Percentiles rank a stretch among this genome's conserved stretches.
Evolutionary conservation across 2,329 filamentous ascomycete species (phyloP).

Genomic region (Curvularia sp.): DNA sequence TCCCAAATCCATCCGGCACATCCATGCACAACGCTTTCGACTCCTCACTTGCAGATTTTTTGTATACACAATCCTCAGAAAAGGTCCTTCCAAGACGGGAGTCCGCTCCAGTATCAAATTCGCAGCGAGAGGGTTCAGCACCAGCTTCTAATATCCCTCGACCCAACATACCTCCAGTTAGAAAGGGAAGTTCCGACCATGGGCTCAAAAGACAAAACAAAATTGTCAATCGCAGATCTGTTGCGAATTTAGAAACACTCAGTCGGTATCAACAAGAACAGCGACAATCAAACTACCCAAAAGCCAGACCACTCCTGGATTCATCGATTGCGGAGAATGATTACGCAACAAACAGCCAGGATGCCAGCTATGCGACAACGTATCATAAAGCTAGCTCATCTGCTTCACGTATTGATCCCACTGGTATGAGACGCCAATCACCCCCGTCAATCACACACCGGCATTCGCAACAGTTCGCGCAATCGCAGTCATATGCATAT

Average conservation of each 20-base stretch:
- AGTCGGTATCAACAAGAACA: constrained; percentile 21
- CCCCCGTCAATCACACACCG: not conserved
- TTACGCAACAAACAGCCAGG: constrained; percentile 3
- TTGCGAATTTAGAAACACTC: constrained; percentile 12
- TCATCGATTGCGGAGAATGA: constrained; percentile 12
- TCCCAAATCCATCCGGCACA: no score
- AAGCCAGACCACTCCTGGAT: constrained; percentile 5
- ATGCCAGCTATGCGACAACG: not conserved
- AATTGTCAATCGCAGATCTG: constrained; percentile 10
- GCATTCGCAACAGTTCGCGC: not conserved
- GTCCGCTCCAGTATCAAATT: not conserved
- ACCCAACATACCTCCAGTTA: constrained; percentile 4
- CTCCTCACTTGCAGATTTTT: not conserved
- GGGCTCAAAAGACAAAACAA: constrained; percentile 18
- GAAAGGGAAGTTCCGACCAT: constrained; percentile 14
- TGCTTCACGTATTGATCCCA: not conserved
- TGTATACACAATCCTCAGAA: not conserved
- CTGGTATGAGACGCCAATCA: not conserved
- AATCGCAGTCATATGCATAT: not conserved
- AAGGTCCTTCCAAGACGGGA: not conserved
- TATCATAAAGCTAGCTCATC: not conserved
- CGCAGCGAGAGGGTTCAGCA: not conserved
- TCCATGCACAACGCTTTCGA: no score
- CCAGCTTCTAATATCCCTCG: not conserved
- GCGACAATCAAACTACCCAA: constrained; percentile 14